Base-by-base conservation (phyloP, 306 rosid species). In the Cyamopsis tetragonoloba region DNA sequence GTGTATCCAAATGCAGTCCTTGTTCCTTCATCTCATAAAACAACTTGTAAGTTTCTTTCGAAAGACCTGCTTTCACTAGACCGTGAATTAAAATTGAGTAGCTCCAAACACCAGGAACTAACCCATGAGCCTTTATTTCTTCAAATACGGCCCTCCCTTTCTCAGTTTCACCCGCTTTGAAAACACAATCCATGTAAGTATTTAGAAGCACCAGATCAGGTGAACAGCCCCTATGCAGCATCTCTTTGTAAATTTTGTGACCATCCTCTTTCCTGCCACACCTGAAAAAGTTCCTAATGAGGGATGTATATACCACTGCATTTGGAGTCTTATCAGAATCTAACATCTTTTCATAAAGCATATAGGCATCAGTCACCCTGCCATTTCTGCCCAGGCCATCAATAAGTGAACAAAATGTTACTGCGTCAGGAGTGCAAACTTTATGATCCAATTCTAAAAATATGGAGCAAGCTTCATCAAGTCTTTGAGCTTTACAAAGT, bases 201-300 rank as follows among this genome's bases (percentile, higher is more conserved):
- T 93, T 93, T 51, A 93, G 88, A 35, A 89, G 96, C 82, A 75
- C 76, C 26, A 93, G 80, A 59, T 93, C 98, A 59, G 97, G 89
- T 70, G 86, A 82, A 71, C 89, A 86, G 13, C 96, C 84, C 42
- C 81, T 54, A 24, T 70, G 80, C 64, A 80, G 30, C 98, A 93
- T 89, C 82, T 93, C 97, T 47, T 86, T 84, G 85, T 87, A 93
- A 79, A 93, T 82, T 82, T 93, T 93, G 79, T 93, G 97, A 71
- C 93, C 98, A 79, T 93, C 96, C 79, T 88, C 95, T 73, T 86
- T 88, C 83, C 96, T 87, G 47, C 96, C 96, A 80, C 88, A 83
- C 79, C 46, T 83, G 74, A 93, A 93, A 71, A 93, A 93, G 81
- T 84, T 93, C 83, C 76, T 76, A 27, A 89, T 83, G 51, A 93